These are phyloP conservation scores for Excoecaria cochinchinensis DNA, from an alignment of 345 rosid genomes.

Conservation along the genomic window DNA sequence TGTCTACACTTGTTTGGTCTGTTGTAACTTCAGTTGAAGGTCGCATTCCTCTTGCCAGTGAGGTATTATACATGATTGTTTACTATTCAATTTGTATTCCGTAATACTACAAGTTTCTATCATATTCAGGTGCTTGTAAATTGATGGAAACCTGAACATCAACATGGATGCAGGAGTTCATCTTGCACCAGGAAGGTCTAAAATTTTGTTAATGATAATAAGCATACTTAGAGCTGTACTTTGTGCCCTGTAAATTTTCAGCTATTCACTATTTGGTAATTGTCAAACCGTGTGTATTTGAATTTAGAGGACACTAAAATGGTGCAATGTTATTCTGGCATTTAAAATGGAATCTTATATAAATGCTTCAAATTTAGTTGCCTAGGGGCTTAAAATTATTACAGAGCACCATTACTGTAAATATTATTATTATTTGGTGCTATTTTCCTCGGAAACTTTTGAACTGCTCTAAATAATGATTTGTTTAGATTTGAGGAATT, in stretches of 20 bases:
- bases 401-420: not conserved
- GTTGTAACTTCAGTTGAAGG: constrained; percentile 83
- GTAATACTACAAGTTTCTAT: not conserved
- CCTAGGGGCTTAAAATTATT: not conserved
- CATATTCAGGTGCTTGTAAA: not conserved
- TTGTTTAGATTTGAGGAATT: constrained; percentile 4
- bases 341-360: not conserved
- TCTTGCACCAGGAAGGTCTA: not conserved
- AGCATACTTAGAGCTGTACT: not conserved
- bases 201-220: not conserved
- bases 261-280: not conserved
- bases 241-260: not conserved
- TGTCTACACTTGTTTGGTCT: constrained; percentile 96
- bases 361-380: not conserved
- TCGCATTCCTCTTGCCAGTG: constrained; percentile 93
- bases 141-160: not conserved
- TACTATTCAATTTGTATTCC: not conserved
- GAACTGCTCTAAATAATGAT: not conserved
- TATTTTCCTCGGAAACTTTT: not conserved
- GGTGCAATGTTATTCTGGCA: not conserved
- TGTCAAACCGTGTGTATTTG: constrained; percentile 2
- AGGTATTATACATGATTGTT: constrained; percentile 49
- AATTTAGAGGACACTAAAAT: not conserved
- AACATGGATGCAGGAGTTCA: not conserved
- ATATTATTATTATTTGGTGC: not conserved